Evolutionary conservation across 2,329 filamentous ascomycete species (phyloP), one percentile per base, ranked within the genome.

Genomic region (Xylariaceae sp.): DNA sequence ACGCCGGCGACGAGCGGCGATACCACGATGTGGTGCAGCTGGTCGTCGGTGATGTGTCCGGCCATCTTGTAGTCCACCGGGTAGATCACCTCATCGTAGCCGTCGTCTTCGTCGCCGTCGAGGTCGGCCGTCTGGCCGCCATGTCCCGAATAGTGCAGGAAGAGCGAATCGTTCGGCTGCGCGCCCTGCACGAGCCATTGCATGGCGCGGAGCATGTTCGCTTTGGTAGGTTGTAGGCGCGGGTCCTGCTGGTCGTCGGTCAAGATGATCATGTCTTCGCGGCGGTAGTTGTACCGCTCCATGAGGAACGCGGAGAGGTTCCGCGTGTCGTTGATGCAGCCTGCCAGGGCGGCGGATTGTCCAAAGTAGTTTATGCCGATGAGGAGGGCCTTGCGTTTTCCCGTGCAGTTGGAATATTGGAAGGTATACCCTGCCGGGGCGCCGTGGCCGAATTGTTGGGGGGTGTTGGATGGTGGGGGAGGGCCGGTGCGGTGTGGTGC

Each of bases 281-380:
- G 76, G 76, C 84, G 86, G 72, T 90, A 91, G 48, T 80, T 77
- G 66, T 87, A 86, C 56, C 77, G 76, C 68, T 85, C 77, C 61
- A 85, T 83, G 57, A 91, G 73, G 70, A 89, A 91, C 52, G 73
- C 73, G 34, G 85, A 88, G 71, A 91, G 81, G 68, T 91, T 91
- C 73, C 86, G 84, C 35, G 87, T 85, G 68, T 91, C 87, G 72
- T 91, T 91, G 78, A 91, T 89, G 71, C 87, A 91, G 43, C 87
- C 87, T 56, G 83, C 77, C 51, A 91, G 79, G 75, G 89, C 85
- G 47, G 82, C 86, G 27, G 83, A 72, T 67, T 88, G 84, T 50
- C 84, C 83, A 64, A 89, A 86, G 74, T 91, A 91, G 76, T 91
- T 91, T 76, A 91, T 89, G 50, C 87, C 87, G 59, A 91, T 88